phyloP scores from a whole-genome alignment of 106 monocot genomes.

The Apostasia shenzhenica region DNA sequence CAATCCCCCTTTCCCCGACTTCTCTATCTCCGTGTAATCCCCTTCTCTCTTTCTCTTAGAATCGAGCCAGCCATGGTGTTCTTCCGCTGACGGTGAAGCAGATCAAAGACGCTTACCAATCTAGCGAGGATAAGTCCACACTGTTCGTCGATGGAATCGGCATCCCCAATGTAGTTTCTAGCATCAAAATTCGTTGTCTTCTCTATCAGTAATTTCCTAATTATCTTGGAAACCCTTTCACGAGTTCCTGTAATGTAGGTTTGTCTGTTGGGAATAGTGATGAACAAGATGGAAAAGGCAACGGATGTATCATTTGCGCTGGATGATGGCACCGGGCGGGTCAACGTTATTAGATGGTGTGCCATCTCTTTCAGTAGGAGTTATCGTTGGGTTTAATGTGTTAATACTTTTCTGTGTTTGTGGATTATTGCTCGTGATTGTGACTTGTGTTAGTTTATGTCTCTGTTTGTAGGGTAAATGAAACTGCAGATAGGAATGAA shows the following conservation, averaged over 20 bases:
- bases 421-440: background rate
- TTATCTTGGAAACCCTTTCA: background rate
- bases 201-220: background rate
- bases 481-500: slow-evolving; percentile 46
- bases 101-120: slow-evolving; percentile 61
- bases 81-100: slow-evolving; percentile 90
- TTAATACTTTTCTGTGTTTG: background rate
- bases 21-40: background rate
- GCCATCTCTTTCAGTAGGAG: background rate
- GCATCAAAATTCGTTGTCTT: background rate
- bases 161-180: slow-evolving; percentile 39
- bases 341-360: slow-evolving; percentile 84
- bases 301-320: slow-evolving; percentile 79
- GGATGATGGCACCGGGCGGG: slow-evolving; percentile 84
- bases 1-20: background rate
- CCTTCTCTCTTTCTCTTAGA: slow-evolving; percentile 19
- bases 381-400: background rate
- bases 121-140: slow-evolving; percentile 67
- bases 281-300: slow-evolving; percentile 66
- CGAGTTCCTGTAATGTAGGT: slow-evolving; percentile 27
- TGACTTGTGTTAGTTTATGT: background rate
- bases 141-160: slow-evolving; percentile 71
- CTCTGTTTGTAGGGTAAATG: slow-evolving; percentile 55
- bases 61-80: slow-evolving; percentile 36
- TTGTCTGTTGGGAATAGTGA: slow-evolving; percentile 60